Evolutionary conservation across 1,284 basidiomycete species (phyloP).

Genomic region (Peniophora sp.): DNA sequence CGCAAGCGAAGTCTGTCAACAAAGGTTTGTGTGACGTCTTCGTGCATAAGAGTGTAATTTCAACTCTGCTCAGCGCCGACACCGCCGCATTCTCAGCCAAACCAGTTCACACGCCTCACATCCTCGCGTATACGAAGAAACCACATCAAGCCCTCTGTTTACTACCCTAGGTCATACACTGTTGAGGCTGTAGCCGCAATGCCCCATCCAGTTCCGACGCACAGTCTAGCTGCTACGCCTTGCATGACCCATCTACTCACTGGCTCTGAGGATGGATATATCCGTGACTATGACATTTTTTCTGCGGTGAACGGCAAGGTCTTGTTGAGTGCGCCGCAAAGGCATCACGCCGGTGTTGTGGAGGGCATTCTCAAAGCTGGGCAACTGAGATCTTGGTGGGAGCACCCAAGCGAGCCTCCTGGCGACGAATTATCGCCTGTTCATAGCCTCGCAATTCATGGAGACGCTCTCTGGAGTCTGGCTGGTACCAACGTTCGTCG

Average conservation of each 20-base stretch:
- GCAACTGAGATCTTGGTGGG: slow-evolving; percentile 88
- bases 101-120: slow-evolving; percentile 39
- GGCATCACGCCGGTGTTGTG: slow-evolving; percentile 83
- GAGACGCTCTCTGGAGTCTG: slow-evolving; percentile 85
- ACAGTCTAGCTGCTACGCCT: slow-evolving; percentile 77
- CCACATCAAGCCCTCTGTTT: slow-evolving; percentile 21
- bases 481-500: slow-evolving; percentile 73
- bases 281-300: slow-evolving; percentile 91
- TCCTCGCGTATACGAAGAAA: slow-evolving; percentile 46
- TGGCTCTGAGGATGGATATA: slow-evolving; percentile 90
- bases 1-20: neutral
- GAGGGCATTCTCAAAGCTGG: slow-evolving; percentile 91
- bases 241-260: slow-evolving; percentile 88
- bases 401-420: slow-evolving; percentile 44
- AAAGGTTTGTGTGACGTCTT: neutral
- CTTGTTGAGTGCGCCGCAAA: slow-evolving; percentile 84
- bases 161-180: slow-evolving; percentile 52
- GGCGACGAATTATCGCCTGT: slow-evolving; percentile 60
- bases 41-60: too few relatives aligned
- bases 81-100: slow-evolving; percentile 22
- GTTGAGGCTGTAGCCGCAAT: slow-evolving; percentile 94
- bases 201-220: slow-evolving; percentile 82
- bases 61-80: slow-evolving; percentile 3
- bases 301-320: slow-evolving; percentile 82
- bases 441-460: slow-evolving; percentile 83